phyloP scores from a whole-genome alignment of 176 grass and related monocot species.

The Zea luxurians region DNA sequence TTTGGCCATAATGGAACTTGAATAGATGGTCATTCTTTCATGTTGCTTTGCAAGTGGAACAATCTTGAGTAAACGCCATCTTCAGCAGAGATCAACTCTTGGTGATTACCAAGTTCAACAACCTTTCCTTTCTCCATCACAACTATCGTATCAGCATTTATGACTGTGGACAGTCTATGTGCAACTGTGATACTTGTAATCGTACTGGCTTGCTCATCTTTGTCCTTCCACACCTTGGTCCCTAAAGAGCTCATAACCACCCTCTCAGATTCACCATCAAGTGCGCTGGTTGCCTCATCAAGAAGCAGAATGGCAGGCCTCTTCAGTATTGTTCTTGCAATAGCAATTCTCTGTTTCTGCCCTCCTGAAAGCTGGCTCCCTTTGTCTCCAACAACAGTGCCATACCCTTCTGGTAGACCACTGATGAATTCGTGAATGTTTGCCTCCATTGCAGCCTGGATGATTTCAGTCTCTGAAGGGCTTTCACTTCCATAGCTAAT shows the following conservation, averaged over 20 bases:
- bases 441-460: constrained; percentile 49
- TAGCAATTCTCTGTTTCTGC: constrained; percentile 66
- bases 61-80: constrained; percentile 52
- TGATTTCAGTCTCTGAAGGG: constrained; percentile 43
- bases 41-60: constrained; percentile 57
- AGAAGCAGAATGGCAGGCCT: constrained; percentile 58
- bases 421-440: constrained; percentile 64
- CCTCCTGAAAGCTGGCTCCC: constrained; percentile 62
- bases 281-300: constrained; percentile 65
- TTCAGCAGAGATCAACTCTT: constrained; percentile 22
- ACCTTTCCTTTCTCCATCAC: constrained; percentile 62
- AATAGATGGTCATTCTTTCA: constrained; percentile 40
- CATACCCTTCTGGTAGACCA: constrained; percentile 51
- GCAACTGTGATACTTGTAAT: constrained; percentile 62
- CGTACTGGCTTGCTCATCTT: constrained; percentile 15
- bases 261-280: constrained; percentile 59
- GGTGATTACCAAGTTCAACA: constrained; percentile 47
- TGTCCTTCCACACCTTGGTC: constrained; percentile 35
- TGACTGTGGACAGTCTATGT: constrained; percentile 61
- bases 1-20: not conserved
- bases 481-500: constrained; percentile 54
- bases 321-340: constrained; percentile 60
- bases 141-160: constrained; percentile 45
- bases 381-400: constrained; percentile 58
- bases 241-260: constrained; percentile 45